Evolutionary conservation across 2,329 filamentous ascomycete species (phyloP).

Genomic region (Ascochyta viciae-villosae): DNA sequence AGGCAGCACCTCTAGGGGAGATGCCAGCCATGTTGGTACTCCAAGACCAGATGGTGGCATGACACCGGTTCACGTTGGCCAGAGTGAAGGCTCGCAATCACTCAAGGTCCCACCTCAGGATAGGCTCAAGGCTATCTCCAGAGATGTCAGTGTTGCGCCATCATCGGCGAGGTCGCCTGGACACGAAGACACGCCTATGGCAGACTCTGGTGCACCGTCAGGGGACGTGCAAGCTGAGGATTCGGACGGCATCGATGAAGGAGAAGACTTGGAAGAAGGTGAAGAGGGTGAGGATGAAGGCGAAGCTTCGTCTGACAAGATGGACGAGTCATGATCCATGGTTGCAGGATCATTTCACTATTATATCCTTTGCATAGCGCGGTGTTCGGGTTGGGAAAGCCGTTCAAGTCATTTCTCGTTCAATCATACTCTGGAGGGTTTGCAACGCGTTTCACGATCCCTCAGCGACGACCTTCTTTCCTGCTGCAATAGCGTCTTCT

Average conservation of each 20-base stretch:
- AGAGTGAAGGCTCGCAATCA: constrained; percentile 36
- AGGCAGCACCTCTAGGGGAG: constrained; percentile 46
- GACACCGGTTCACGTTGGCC: constrained; percentile 50
- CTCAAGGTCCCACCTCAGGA: constrained; percentile 43
- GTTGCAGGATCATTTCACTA: constrained; percentile 1
- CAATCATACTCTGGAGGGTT: constrained; percentile 16
- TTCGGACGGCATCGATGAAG: constrained; percentile 43
- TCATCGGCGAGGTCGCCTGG: constrained; percentile 36
- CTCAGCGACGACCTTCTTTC: constrained; percentile 39
- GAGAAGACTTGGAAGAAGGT: constrained; percentile 41
- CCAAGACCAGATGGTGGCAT: constrained; percentile 52
- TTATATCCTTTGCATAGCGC: constrained; percentile 40
- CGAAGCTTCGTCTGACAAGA: constrained; percentile 30
- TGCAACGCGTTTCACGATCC: constrained; percentile 42
- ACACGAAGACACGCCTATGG: constrained; percentile 42
- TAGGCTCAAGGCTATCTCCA: constrained; percentile 41
- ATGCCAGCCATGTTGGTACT: constrained; percentile 53
- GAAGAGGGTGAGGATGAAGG: constrained; percentile 43
- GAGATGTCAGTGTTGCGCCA: constrained; percentile 33
- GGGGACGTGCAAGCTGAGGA: constrained; percentile 38
- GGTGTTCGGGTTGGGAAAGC: constrained; percentile 33
- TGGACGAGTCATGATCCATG: constrained; percentile 39
- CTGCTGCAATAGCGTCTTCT: constrained; percentile 50
- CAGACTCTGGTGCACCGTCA: constrained; percentile 31
- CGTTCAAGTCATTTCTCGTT: constrained; percentile 6